A percentile compares a stretch with the other conserved stretches of the same genome.
phyloP scores from a whole-genome alignment of 495 filamentous ascomycete genomes.

The Aspergillus panamensis region DNA sequence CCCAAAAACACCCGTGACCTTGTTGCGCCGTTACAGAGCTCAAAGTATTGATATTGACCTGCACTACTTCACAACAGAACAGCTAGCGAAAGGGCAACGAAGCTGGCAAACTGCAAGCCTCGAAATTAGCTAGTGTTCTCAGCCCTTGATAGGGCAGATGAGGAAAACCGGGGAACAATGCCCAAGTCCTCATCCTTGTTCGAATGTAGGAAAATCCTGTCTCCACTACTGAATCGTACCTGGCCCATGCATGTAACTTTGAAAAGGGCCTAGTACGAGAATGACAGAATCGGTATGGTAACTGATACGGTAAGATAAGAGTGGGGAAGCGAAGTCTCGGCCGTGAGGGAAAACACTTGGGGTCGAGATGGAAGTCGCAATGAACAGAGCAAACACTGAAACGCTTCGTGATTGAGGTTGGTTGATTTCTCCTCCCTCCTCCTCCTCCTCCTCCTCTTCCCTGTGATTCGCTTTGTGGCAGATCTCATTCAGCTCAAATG shows the following conservation, averaged over 20 bases:
- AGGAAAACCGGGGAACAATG: background rate
- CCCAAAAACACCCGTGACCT: no score
- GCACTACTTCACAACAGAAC: no score
- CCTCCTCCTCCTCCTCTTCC: background rate
- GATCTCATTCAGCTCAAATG: background rate
- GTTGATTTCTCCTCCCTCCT: background rate
- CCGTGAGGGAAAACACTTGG: background rate
- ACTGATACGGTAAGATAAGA: background rate
- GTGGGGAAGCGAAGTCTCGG: background rate
- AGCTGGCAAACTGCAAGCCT: no score
- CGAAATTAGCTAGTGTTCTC: no score
- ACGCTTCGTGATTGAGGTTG: background rate
- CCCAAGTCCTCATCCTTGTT: background rate
- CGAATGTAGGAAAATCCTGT: background rate
- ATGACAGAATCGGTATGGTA: background rate
- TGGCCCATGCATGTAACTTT: constrained; percentile 5
- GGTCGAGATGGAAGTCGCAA: background rate
- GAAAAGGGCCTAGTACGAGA: background rate
- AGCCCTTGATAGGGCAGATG: background rate
- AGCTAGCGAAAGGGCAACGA: no score
- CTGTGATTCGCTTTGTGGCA: background rate
- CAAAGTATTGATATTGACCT: no score
- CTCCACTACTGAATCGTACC: background rate
- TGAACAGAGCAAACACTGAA: background rate
- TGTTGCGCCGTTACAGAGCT: no score